phyloP scores from a whole-genome alignment of 495 filamentous ascomycete species.

The Ramalina intermedia region DNA sequence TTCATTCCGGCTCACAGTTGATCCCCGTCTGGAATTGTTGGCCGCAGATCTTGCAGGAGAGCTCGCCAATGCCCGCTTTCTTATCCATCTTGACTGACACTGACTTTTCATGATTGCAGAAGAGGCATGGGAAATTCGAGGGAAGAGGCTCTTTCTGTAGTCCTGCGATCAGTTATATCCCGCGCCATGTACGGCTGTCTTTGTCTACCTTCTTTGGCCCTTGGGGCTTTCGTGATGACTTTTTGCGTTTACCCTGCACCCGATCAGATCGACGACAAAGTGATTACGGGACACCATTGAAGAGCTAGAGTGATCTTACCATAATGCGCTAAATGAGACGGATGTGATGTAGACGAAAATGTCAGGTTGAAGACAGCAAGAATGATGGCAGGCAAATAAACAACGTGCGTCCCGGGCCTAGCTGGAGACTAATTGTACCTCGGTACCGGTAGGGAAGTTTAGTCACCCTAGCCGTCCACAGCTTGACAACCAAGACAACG shows the following conservation, averaged over 20 bases:
- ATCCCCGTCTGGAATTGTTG: slow-evolving; percentile 85
- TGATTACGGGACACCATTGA: no score
- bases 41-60: slow-evolving; percentile 85
- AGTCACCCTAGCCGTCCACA: no score
- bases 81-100: slow-evolving; percentile 83
- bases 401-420: no score
- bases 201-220: slow-evolving; percentile 61
- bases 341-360: no score
- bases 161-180: background rate
- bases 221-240: slow-evolving; percentile 70
- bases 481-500: no score
- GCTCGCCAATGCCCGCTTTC: slow-evolving; percentile 67
- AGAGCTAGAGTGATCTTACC: no score
- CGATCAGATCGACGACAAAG: background rate
- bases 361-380: no score
- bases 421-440: no score
- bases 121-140: slow-evolving; percentile 84
- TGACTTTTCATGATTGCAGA: slow-evolving; percentile 93
- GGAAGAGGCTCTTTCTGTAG: slow-evolving; percentile 71
- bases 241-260: slow-evolving; percentile 82
- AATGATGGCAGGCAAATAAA: no score
- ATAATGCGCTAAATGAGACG: no score
- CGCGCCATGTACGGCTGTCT: no score
- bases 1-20: slow-evolving; percentile 52
- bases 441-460: no score